These are phyloP conservation scores for Spergularia azorica DNA, from an alignment of 179 eudicot genomes.

Conservation along the genomic window DNA sequence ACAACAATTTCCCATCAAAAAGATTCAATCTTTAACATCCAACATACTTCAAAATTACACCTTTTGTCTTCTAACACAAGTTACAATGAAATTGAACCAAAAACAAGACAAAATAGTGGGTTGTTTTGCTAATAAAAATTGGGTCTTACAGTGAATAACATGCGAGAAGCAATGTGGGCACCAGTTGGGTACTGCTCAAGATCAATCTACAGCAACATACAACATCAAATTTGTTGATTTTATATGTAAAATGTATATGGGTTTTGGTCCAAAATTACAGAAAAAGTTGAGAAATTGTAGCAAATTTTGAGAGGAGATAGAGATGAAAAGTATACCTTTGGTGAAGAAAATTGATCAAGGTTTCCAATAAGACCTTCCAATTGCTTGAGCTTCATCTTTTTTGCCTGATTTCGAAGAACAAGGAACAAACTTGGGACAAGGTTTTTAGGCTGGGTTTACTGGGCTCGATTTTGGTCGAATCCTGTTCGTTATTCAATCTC, in stretches of 20 bases:
- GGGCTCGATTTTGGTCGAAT: no score
- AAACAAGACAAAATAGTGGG: background rate
- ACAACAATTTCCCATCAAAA: constrained; percentile 24
- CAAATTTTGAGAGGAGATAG: background rate
- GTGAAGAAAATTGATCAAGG: constrained; percentile 72
- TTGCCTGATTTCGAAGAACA: background rate
- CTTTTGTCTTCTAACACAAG: background rate
- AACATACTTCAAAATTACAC: background rate
- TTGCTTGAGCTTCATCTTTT: constrained; percentile 92
- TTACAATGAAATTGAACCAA: background rate
- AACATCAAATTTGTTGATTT: background rate
- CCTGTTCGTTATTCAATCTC: no score
- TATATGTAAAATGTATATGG: background rate
- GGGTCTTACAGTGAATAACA: constrained; percentile 73
- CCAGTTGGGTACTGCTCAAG: constrained; percentile 98
- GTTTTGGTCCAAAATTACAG: background rate
- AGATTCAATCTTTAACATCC: background rate
- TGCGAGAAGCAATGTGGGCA: constrained; percentile 89
- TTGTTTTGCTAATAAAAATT: background rate
- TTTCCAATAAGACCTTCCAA: constrained; percentile 80
- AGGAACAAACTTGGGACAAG: background rate
- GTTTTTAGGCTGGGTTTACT: no score
- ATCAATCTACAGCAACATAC: constrained; percentile 63
- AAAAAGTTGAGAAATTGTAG: background rate
- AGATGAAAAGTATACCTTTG: constrained; percentile 55